phyloP scores from a whole-genome alignment of 164 flowering plant genomes.

The Magnolia officinalis region DNA sequence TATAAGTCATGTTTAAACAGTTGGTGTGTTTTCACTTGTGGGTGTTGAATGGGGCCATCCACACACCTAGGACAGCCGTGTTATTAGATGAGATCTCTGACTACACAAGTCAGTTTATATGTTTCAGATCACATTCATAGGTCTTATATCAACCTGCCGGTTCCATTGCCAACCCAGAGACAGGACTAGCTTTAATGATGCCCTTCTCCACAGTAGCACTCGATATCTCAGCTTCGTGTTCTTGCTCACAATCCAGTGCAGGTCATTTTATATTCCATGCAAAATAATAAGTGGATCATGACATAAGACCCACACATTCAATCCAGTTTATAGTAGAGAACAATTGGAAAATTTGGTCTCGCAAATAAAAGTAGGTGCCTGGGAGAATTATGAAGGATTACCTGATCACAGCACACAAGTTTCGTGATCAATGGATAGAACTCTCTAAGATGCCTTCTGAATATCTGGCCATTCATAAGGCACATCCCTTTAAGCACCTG shows the following conservation, averaged over 20 bases:
- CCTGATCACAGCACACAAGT: slow-evolving; percentile 98
- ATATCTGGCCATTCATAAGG: slow-evolving; percentile 71
- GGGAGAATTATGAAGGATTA: slow-evolving; percentile 18
- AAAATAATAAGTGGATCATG: background rate
- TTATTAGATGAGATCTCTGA: no score
- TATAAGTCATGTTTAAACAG: no score
- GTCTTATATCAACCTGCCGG: no score
- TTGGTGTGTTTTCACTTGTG: no score
- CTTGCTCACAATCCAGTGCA: no score
- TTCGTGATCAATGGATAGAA: slow-evolving; percentile 90
- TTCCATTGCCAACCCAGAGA: slow-evolving; percentile 28
- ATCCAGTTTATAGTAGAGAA: background rate
- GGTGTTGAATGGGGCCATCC: no score
- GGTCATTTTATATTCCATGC: background rate
- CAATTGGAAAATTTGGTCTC: background rate
- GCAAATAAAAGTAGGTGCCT: background rate
- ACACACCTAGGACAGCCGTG: no score
- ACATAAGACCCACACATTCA: background rate
- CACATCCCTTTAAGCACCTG: slow-evolving; percentile 94
- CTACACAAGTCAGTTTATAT: no score
- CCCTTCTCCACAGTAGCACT: no score
- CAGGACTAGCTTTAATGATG: slow-evolving; percentile 42
- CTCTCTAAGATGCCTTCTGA: slow-evolving; percentile 75
- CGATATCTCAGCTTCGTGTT: no score
- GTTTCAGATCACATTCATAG: no score